phyloP scores from a whole-genome alignment of 2,329 filamentous ascomycete species.

The Aureobasidium uvarum region DNA sequence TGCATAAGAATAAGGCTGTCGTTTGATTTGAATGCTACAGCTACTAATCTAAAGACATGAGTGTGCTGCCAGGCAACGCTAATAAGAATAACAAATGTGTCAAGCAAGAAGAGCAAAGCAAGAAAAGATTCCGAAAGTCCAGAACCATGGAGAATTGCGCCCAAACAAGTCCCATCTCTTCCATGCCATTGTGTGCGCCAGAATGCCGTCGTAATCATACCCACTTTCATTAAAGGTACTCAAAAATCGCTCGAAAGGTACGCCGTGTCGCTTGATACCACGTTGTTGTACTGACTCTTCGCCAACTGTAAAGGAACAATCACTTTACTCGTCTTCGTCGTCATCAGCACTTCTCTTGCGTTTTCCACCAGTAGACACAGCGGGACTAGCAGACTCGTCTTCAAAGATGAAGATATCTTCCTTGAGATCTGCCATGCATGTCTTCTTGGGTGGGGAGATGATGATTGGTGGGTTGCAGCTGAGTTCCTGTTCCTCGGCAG shows the following conservation, averaged over 20 bases:
- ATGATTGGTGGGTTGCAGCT: not conserved
- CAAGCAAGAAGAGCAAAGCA: slow-evolving; percentile 1
- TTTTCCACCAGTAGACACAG: slow-evolving; percentile 16
- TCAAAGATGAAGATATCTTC: slow-evolving; percentile 21
- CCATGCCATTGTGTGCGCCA: slow-evolving; percentile 5
- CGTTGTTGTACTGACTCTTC: not conserved
- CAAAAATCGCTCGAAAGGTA: not conserved
- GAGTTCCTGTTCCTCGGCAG: not conserved
- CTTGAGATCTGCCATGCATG: not conserved
- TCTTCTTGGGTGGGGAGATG: slow-evolving; percentile 3
- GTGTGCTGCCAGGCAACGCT: slow-evolving; percentile 7
- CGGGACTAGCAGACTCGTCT: slow-evolving; percentile 20
- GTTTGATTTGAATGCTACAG: slow-evolving; percentile 12
- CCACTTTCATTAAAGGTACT: slow-evolving; percentile 1
- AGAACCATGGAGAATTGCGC: slow-evolving; percentile 7
- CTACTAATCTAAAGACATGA: slow-evolving; percentile 22
- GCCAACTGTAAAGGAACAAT: no score
- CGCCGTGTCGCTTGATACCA: slow-evolving; percentile 5
- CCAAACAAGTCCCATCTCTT: slow-evolving; percentile 12
- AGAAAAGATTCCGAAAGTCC: slow-evolving; percentile 4
- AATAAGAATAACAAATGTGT: slow-evolving; percentile 1
- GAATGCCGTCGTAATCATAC: slow-evolving; percentile 22
- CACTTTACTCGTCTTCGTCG: slow-evolving; percentile 4
- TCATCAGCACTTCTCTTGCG: slow-evolving; percentile 12
- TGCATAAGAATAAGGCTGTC: slow-evolving; percentile 3